These are phyloP conservation scores for Kwoniella europaea DNA, from an alignment of 768 basidiomycete genomes.

Conservation along the genomic window DNA sequence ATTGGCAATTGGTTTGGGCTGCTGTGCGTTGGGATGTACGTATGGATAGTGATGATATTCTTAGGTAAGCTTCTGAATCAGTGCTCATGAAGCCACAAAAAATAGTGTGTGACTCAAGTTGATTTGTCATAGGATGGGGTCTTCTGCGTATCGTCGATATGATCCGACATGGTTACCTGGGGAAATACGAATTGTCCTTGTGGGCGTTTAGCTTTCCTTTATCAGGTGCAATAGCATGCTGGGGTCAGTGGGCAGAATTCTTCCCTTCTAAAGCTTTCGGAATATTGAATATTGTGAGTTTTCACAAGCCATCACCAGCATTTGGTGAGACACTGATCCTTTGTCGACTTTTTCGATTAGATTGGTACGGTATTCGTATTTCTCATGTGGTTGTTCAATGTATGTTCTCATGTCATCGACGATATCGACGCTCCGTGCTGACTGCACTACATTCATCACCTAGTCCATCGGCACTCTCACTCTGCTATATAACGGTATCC, in stretches of 20 bases:
- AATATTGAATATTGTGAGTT: slow-evolving; percentile 3
- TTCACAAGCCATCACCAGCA: neutral
- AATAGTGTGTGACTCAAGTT: too few species aligned
- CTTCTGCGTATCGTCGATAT: slow-evolving; percentile 1
- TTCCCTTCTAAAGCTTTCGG: slow-evolving; percentile 17
- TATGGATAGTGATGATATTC: slow-evolving; percentile 8
- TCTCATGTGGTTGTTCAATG: slow-evolving; percentile 10
- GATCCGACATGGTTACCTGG: slow-evolving; percentile 6
- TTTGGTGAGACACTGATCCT: neutral
- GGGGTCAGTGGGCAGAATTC: slow-evolving; percentile 8
- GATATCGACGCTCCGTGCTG: too few species aligned
- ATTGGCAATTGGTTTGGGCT: slow-evolving; percentile 10
- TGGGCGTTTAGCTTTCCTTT: slow-evolving; percentile 9
- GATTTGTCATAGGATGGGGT: neutral
- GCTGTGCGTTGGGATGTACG: neutral
- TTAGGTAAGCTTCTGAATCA: slow-evolving; percentile 7
- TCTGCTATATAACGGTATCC: slow-evolving; percentile 1
- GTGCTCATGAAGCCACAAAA: too few species aligned
- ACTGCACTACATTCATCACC: neutral
- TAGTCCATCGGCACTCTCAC: slow-evolving; percentile 8
- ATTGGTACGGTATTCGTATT: slow-evolving; percentile 3
- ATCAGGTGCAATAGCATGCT: slow-evolving; percentile 3
- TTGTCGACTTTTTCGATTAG: neutral
- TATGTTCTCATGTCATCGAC: neutral
- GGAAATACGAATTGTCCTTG: slow-evolving; percentile 3